Evolutionary conservation across 208 protist genomes (phyloP).

Genomic region (Trypanosoma rangeli): DNA sequence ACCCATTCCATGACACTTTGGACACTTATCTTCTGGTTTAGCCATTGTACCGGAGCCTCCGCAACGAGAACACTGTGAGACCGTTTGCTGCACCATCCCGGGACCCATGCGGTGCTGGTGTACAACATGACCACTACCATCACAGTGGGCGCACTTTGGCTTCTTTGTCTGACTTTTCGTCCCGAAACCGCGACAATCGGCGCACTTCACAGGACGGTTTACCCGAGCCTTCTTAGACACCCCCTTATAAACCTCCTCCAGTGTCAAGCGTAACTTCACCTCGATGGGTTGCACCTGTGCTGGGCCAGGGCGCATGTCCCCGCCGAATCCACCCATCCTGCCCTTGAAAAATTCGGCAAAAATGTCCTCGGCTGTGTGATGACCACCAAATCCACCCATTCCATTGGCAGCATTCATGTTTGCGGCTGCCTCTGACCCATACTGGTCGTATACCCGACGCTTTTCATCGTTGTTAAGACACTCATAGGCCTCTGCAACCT

Average conservation of each 20-base stretch:
- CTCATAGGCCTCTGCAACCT: constrained; percentile 96
- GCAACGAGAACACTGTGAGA: constrained; percentile 92
- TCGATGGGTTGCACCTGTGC: constrained; percentile 77
- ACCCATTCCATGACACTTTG: constrained; percentile 93
- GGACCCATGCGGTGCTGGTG: constrained; percentile 94
- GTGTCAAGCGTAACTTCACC: constrained; percentile 69
- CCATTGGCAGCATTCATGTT: constrained; percentile 65
- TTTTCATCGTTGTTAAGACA: constrained; percentile 96
- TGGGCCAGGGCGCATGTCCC: constrained; percentile 32
- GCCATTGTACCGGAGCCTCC: constrained; percentile 91
- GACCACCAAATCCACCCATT: constrained; percentile 57
- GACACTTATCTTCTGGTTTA: constrained; percentile 94
- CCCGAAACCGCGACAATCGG: constrained; percentile 82
- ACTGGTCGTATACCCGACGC: constrained; percentile 96
- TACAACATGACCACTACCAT: constrained; percentile 92
- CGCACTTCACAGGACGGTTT: constrained; percentile 84
- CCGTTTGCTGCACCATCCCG: constrained; percentile 97
- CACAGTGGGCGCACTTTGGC: constrained; percentile 90
- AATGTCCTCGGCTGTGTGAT: constrained; percentile 89
- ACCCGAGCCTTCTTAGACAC: constrained; percentile 76
- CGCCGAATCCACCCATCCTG: constrained; percentile 76
- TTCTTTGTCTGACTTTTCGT: constrained; percentile 90
- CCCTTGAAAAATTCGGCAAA: constrained; percentile 91
- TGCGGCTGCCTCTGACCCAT: constrained; percentile 83
- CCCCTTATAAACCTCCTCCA: constrained; percentile 89